Evolutionary conservation across 164 flowering plant species (phyloP).

Genomic region (Chimonanthus praecox): DNA sequence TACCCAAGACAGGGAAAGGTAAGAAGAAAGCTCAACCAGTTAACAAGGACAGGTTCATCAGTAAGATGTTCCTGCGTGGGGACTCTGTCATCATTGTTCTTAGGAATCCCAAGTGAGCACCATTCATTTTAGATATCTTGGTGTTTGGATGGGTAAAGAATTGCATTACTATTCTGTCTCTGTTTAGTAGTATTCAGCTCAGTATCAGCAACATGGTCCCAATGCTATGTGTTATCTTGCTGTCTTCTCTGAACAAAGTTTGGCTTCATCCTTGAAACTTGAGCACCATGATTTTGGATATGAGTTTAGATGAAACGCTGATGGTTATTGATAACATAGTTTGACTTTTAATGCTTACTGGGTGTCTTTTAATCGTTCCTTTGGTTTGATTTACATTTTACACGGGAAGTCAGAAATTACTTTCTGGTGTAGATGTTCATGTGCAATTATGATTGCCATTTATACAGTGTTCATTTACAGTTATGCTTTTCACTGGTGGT

Average conservation of each 20-base stretch:
- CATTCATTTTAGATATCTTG: background rate
- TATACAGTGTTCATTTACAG: too few relatives aligned
- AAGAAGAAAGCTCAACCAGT: conserved; percentile 89
- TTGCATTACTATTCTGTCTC: background rate
- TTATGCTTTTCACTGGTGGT: too few relatives aligned
- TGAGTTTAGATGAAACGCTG: too few relatives aligned
- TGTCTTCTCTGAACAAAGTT: background rate
- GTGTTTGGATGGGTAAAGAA: background rate
- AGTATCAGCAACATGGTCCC: background rate
- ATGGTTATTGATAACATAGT: too few relatives aligned
- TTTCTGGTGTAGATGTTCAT: too few relatives aligned
- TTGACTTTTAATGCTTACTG: too few relatives aligned
- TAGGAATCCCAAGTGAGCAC: conserved; percentile 73
- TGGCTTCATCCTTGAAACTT: too few relatives aligned
- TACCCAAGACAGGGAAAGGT: conserved; percentile 93
- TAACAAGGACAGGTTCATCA: conserved; percentile 89
- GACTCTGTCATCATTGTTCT: conserved; percentile 93
- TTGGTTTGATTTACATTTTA: too few relatives aligned
- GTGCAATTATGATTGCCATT: too few relatives aligned
- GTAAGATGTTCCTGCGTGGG: conserved; percentile 93
- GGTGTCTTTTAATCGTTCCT: too few relatives aligned
- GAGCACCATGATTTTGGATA: too few relatives aligned
- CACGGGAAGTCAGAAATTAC: too few relatives aligned
- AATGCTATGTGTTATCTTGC: background rate
- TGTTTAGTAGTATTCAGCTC: background rate